Base-by-base conservation (phyloP, 2,329 filamentous ascomycete species). In the Tolypocladium inflatum region DNA sequence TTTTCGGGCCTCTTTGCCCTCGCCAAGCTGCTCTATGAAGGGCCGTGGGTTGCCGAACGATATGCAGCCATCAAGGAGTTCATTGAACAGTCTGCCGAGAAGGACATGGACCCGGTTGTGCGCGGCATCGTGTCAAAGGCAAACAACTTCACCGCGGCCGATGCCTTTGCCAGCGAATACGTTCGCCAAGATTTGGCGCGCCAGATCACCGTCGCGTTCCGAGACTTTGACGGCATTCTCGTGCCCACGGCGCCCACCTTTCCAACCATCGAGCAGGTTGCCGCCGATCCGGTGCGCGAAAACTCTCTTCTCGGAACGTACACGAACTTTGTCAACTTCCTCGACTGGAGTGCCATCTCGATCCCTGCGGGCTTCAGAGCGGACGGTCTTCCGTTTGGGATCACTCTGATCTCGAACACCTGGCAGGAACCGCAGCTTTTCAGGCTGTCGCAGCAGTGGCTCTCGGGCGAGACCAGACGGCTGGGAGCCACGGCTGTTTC, bases 271-370 rank as follows among this genome's bases (percentile, higher is more conserved):
- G 71, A 76, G 21, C 75, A 82, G 59, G 73, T 86, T 53, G 69
- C 74, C 1, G 68, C 68, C 3, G 78, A 83, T 48, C 82, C 82
- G 0, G 73, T 86, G 26, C 68, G 67, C 19, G 75, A 80, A 64
- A 86, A 86, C 62, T 79, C 79, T 4, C 67, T 74, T 4, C 65
- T 84, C 7, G 80, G 81, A 7, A 78, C 75, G 3, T 85, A 84
- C 58, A 84, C 82, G 0, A 83, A 85, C 64, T 84, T 80, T 64
- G 83, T 78, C 19, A 86, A 86, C 63, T 80, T 86, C 35, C 67
- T 86, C 21, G 82, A 86, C 66, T 74, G 84, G 63, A 78, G 77
- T 43, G 80, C 78, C 3, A 63, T 82, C 11, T 75, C 79, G 1
- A 72, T 84, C n/a, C 80, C 80, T 2, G 81, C 81, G 0, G 77